A percentile compares a stretch with the other conserved stretches of the same genome.
Evolutionary conservation across 2,329 filamentous ascomycete genomes (phyloP).

Genomic region (Pestalotiopsis sp.): DNA sequence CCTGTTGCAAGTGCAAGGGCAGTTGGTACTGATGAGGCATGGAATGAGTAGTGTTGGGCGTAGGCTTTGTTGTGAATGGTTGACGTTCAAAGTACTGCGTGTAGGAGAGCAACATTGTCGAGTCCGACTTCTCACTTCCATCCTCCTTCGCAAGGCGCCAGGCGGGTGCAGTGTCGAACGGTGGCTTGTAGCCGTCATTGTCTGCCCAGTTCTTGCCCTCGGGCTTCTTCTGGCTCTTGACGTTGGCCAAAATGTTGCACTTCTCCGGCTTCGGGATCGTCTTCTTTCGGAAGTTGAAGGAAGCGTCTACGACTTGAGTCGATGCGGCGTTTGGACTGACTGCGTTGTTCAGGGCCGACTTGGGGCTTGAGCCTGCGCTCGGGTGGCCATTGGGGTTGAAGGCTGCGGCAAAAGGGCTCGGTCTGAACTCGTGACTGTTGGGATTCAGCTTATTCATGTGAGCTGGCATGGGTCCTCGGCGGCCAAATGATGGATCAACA

Average conservation of each 20-base stretch:
- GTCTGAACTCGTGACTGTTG: conserved; percentile 79
- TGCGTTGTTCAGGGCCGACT: conserved; percentile 58
- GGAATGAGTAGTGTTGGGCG: conserved; percentile 70
- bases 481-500: conserved; percentile 54
- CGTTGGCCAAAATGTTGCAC: conserved; percentile 56
- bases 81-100: conserved; percentile 78
- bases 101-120: conserved; percentile 70
- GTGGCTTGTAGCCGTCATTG: conserved; percentile 81
- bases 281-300: conserved; percentile 72
- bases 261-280: conserved; percentile 74
- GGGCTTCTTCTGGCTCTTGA: conserved; percentile 57
- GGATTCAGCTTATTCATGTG: conserved; percentile 65
- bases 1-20: conserved; percentile 80
- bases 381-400: conserved; percentile 75
- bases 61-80: conserved; percentile 63
- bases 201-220: conserved; percentile 66
- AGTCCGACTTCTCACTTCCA: conserved; percentile 62
- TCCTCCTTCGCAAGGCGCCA: conserved; percentile 78
- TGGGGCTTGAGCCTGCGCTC: conserved; percentile 75
- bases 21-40: conserved; percentile 83
- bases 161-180: conserved; percentile 82
- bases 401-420: conserved; percentile 76
- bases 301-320: conserved; percentile 37
- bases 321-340: conserved; percentile 33
- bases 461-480: conserved; percentile 54